Conservation (phyloP, 208 protist species). For the Wallacemonas sp. region DNA sequence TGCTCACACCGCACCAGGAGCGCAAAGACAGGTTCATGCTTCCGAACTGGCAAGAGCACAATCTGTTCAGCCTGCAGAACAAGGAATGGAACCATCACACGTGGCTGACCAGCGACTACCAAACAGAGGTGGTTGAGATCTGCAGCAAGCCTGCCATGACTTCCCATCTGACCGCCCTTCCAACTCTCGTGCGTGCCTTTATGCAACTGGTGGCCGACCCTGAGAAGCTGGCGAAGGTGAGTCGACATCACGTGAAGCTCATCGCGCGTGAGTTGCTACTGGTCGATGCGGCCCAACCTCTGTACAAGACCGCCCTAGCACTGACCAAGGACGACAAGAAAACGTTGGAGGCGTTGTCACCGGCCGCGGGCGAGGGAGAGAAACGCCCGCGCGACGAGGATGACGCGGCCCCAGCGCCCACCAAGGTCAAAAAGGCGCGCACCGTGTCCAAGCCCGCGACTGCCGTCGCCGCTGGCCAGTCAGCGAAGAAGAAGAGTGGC, state of each 20-base stretch:
- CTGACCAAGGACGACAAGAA: constrained; percentile 39
- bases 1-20: constrained; percentile 70
- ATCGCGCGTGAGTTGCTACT: constrained; percentile 79
- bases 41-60: constrained; percentile 82
- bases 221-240: constrained; percentile 36
- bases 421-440: constrained; percentile 8
- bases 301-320: constrained; percentile 58
- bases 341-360: constrained; percentile 39
- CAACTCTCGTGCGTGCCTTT: constrained; percentile 58
- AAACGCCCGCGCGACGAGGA: constrained; percentile 39
- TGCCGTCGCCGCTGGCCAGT: not conserved
- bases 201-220: constrained; percentile 31
- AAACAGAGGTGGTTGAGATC: constrained; percentile 74
- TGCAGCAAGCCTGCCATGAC: constrained; percentile 74
- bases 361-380: constrained; percentile 24
- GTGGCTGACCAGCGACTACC: constrained; percentile 78
- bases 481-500: constrained; percentile 28
- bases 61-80: constrained; percentile 79
- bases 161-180: constrained; percentile 70
- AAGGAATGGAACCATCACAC: constrained; percentile 84
- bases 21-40: constrained; percentile 75
- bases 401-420: not conserved
- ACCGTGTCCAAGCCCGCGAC: not conserved
- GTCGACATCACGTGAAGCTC: constrained; percentile 61
- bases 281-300: constrained; percentile 38